Conservation (phyloP, 257 asterid genomes). For the Nicotiana undulata region DNA sequence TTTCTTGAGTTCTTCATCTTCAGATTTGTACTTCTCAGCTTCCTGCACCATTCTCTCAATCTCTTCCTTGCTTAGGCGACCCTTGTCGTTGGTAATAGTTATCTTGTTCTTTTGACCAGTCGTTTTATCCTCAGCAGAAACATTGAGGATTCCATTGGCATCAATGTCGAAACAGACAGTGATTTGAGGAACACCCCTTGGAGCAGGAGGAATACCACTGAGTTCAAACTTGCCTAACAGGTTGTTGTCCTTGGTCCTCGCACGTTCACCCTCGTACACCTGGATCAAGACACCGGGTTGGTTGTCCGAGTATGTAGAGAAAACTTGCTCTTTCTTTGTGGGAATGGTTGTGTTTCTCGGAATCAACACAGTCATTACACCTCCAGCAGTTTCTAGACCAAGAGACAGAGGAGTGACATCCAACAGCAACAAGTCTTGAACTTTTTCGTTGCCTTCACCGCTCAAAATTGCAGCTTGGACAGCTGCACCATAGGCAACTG, state of each 20-base stretch:
- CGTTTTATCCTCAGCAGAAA: conserved; percentile 64
- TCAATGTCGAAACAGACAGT: conserved; percentile 55
- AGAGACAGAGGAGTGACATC: conserved; percentile 59
- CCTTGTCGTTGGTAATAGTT: conserved; percentile 70
- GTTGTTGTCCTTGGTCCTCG: conserved; percentile 52
- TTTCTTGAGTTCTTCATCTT: conserved; percentile 63
- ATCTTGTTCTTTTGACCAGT: conserved; percentile 73
- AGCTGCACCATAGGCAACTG: conserved; percentile 67
- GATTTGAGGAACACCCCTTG: conserved; percentile 54
- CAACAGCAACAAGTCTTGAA: conserved; percentile 50
- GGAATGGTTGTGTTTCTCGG: conserved; percentile 54
- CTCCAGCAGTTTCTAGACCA: conserved; percentile 55
- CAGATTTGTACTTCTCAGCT: conserved; percentile 58
- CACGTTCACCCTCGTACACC: conserved; percentile 60
- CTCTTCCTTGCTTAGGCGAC: conserved; percentile 55
- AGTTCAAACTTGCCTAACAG: conserved; percentile 53
- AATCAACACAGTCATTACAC: conserved; percentile 53
- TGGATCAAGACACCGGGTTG: conserved; percentile 56
- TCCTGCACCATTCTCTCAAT: conserved; percentile 68
- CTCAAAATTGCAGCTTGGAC: conserved; percentile 64
- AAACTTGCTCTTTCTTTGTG: conserved; percentile 55
- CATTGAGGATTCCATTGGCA: conserved; percentile 57
- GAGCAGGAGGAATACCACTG: conserved; percentile 58
- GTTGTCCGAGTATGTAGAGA: conserved; percentile 51
- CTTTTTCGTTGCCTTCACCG: conserved; percentile 64